Conservation (phyloP, 2,329 filamentous ascomycete species). For the Neofusicoccum cordaticola region DNA sequence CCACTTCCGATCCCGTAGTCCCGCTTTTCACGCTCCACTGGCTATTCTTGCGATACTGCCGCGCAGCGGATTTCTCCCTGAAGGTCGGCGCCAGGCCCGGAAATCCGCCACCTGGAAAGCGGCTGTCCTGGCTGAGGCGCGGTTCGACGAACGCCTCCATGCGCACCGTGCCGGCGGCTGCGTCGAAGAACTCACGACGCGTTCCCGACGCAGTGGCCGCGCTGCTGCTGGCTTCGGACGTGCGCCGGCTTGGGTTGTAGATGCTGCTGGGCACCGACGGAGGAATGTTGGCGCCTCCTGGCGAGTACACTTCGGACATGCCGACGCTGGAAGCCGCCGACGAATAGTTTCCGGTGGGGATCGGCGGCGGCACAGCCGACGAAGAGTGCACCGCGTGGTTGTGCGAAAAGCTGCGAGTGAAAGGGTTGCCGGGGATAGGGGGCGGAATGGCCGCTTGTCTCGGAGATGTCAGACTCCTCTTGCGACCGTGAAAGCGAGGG, state of each 20-base stretch:
- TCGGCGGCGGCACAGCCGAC: conserved; percentile 31
- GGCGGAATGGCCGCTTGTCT: conserved; percentile 11
- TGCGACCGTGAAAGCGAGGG: conserved; percentile 54
- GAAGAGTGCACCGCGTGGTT: conserved; percentile 39
- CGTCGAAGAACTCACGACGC: conserved; percentile 69
- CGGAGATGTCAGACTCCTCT: conserved; percentile 21
- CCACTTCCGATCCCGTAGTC: not conserved
- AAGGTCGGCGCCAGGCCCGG: not conserved
- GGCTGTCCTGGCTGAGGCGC: conserved; percentile 8
- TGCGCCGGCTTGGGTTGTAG: conserved; percentile 47
- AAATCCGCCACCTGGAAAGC: conserved; percentile 27
- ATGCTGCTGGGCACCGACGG: conserved; percentile 59
- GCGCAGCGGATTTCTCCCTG: conserved; percentile 1
- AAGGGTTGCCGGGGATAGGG: conserved; percentile 47
- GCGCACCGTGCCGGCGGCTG: conserved; percentile 73
- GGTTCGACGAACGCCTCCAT: conserved; percentile 92
- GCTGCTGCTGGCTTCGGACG: conserved; percentile 21
- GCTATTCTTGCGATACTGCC: conserved; percentile 5
- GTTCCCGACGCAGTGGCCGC: not conserved
- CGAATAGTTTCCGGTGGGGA: not conserved
- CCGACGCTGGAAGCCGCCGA: not conserved
- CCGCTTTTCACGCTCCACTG: not conserved
- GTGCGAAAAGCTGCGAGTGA: conserved; percentile 75
- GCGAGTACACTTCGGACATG: conserved; percentile 9
- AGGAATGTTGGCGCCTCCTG: conserved; percentile 35